Conservation (phyloP, 176 grass and related monocot species). For the Coix lacrymajobi region DNA sequence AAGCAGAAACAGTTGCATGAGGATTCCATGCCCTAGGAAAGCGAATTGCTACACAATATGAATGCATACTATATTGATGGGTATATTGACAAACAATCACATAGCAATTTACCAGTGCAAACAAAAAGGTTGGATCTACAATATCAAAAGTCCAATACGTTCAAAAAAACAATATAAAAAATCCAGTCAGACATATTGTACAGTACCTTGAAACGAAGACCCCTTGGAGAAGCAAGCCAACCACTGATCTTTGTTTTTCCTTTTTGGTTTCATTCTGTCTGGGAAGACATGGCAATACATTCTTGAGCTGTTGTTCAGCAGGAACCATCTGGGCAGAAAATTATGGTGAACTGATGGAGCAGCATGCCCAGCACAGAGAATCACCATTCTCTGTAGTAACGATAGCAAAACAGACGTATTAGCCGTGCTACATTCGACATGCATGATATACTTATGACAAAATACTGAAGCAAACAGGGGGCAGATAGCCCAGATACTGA, state of each 20-base stretch:
- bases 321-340: conserved; percentile 24
- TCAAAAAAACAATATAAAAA: no score
- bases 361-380: conserved; percentile 11
- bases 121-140: neutral
- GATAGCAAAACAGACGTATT: neutral
- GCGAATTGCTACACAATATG: neutral
- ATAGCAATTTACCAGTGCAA: neutral
- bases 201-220: conserved; percentile 50
- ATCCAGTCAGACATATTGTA: neutral
- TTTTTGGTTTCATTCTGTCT: conserved; percentile 8
- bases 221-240: conserved; percentile 24
- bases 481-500: neutral
- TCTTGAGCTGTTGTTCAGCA: conserved; percentile 24
- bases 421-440: neutral
- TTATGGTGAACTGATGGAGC: conserved; percentile 23
- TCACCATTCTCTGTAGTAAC: conserved; percentile 34
- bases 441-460: neutral
- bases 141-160: neutral
- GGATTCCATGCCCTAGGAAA: neutral
- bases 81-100: neutral
- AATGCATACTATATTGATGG: neutral
- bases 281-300: neutral
- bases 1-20: neutral
- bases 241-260: neutral
- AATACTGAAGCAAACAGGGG: neutral